Evolutionary conservation across 306 rosid genomes (phyloP).

Genomic region (Alnus glutinosa): DNA sequence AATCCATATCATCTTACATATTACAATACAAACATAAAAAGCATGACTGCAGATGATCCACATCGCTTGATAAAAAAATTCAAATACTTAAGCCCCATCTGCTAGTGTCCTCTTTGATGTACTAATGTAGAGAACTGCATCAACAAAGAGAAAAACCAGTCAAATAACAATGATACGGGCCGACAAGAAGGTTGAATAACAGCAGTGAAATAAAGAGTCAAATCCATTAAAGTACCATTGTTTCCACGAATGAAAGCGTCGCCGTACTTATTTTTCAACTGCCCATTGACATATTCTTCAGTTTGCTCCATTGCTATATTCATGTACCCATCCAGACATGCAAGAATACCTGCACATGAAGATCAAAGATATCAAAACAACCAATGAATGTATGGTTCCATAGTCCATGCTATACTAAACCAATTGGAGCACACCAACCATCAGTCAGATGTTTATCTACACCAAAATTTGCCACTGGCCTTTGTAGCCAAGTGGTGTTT

Average conservation of each 20-base stretch:
- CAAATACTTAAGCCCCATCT: slow-evolving; percentile 61
- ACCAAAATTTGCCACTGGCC: not conserved
- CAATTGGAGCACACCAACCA: not conserved
- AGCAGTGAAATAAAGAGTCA: not conserved
- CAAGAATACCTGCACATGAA: slow-evolving; percentile 73
- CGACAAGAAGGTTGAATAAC: not conserved
- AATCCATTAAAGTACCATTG: slow-evolving; percentile 50
- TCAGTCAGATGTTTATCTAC: not conserved
- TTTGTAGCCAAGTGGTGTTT: not conserved
- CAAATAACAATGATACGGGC: not conserved
- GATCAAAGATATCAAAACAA: slow-evolving; percentile 19
- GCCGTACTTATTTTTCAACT: slow-evolving; percentile 90
- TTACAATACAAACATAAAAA: not conserved
- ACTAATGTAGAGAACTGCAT: slow-evolving; percentile 91
- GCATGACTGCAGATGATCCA: slow-evolving; percentile 9
- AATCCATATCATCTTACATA: slow-evolving; percentile 2
- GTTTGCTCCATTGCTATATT: slow-evolving; percentile 99
- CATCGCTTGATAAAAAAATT: not conserved
- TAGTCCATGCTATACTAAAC: not conserved
- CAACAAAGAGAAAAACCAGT: slow-evolving; percentile 8
- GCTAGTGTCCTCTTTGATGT: slow-evolving; percentile 88
- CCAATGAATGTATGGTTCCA: not conserved
- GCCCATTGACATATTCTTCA: slow-evolving; percentile 93
- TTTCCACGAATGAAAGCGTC: slow-evolving; percentile 97
- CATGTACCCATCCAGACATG: slow-evolving; percentile 98